Base-by-base conservation (phyloP, 2,329 filamentous ascomycete genomes). In the Neofusicoccum kwambonambiense region DNA sequence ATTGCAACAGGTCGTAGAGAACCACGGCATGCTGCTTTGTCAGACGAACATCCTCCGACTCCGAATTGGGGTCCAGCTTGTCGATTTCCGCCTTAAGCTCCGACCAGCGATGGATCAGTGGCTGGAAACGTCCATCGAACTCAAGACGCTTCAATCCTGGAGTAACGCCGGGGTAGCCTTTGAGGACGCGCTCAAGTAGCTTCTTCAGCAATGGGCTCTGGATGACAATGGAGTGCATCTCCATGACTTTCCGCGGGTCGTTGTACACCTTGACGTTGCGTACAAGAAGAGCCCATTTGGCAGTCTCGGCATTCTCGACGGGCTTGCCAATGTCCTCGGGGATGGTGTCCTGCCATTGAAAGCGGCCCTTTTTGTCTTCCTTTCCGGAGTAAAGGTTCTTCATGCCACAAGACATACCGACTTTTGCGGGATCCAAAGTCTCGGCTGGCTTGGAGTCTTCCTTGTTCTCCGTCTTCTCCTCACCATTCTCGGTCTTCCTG, bases 101-200 rank as follows among this genome's bases (percentile, higher is more conserved):
- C 0, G 72, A 76, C 87, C 88, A 91, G 37, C 88, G 83, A 74
- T 91, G 87, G 45, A 90, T 85, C 56, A 91, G 85, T 0, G 86
- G 85, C 68, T 84, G 78, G 67, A 90, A 90, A 0, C 86, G 86
- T 0, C 82, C 83, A 7, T 77, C 73, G 66, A 91, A 89, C 64
- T 86, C 84, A 1, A 90, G 78, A 1, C 86, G 81, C n/a, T 86
- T 81, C 31, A 90, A 77, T 11, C 80, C 81, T 39, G 84, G 83
- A 2, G 85, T 84, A 35, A 90, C 79, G 0, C 87, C 87, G 0
- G 86, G 84, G 65, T 89, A 90, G 8, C 80, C 83, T 1, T 80
- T 75, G 22, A 90, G 78, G 7, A 89, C 80, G 11, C 82, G 79
- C 9, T 77, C 78, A 0, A 91, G 79, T 4, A 85, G 80, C 2